These are phyloP conservation scores for Anethum foeniculum DNA, from an alignment of 140 eudicot species.

Conservation along the genomic window DNA sequence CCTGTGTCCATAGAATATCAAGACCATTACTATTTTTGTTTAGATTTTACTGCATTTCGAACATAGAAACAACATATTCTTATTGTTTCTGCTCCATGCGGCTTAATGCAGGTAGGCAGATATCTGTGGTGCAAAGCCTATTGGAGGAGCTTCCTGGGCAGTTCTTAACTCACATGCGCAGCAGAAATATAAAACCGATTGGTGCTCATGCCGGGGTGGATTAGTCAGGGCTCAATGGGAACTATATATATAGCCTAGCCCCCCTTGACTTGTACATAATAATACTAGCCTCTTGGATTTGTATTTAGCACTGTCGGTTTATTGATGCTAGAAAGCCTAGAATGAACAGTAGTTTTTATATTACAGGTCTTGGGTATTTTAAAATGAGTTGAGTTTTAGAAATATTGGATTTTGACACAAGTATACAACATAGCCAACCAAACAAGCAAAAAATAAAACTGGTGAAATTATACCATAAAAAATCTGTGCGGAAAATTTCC, in stretches of 20 bases:
- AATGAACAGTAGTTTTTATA: background rate
- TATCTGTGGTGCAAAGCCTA: constrained; percentile 65
- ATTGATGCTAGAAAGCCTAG: background rate
- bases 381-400: no score
- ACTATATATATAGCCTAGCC: no score
- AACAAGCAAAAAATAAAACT: no score
- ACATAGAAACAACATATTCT: background rate
- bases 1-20: background rate
- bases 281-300: background rate
- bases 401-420: no score
- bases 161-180: constrained; percentile 69
- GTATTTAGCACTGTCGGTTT: background rate
- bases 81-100: background rate
- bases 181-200: constrained; percentile 71
- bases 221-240: background rate
- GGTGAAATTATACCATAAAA: no score
- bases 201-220: background rate
- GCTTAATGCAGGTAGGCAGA: constrained; percentile 52
- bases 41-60: background rate
- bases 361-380: background rate
- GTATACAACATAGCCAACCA: no score
- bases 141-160: constrained; percentile 93
- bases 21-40: background rate
- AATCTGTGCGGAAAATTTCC: no score
- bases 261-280: background rate